phyloP scores from a whole-genome alignment of 2,329 filamentous ascomycete genomes.

The Emmonsiellopsis sp. region DNA sequence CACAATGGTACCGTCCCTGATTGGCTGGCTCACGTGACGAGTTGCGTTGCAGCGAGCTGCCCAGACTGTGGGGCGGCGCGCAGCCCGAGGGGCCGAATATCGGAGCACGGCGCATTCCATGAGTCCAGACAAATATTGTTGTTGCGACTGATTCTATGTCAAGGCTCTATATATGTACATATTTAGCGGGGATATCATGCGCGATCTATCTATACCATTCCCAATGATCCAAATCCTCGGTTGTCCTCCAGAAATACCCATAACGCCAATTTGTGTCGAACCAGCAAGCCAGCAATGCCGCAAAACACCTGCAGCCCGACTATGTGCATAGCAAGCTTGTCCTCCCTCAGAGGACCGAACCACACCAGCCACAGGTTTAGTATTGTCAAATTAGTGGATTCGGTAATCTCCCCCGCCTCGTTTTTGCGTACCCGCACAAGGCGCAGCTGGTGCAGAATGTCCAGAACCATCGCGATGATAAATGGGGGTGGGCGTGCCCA shows the following conservation, averaged over 20 bases:
- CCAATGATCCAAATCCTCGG: conserved; percentile 20
- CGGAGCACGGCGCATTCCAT: conserved; percentile 2
- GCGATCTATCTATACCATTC: conserved; percentile 5
- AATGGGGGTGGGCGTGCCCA: conserved; percentile 64
- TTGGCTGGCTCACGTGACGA: conserved; percentile 15
- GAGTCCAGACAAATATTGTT: too few relatives aligned
- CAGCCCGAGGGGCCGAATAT: background rate
- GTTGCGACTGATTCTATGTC: background rate
- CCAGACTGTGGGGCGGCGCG: background rate
- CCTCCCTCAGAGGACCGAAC: conserved; percentile 84
- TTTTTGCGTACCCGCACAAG: conserved; percentile 62
- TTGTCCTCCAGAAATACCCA: conserved; percentile 91
- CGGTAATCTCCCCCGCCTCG: conserved; percentile 59
- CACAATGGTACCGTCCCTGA: conserved; percentile 18
- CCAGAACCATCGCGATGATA: conserved; percentile 54
- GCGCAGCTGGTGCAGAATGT: conserved; percentile 57
- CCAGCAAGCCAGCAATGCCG: conserved; percentile 75
- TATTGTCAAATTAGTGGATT: conserved; percentile 85
- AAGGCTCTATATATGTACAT: background rate
- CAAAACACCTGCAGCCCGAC: conserved; percentile 66
- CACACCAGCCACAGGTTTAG: conserved; percentile 95
- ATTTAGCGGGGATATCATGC: conserved; percentile 3
- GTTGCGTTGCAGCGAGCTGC: background rate
- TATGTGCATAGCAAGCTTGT: conserved; percentile 70
- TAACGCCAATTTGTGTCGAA: conserved; percentile 75